Conservation (phyloP, 1,284 basidiomycete genomes). For the Puccinia triticina region DNA sequence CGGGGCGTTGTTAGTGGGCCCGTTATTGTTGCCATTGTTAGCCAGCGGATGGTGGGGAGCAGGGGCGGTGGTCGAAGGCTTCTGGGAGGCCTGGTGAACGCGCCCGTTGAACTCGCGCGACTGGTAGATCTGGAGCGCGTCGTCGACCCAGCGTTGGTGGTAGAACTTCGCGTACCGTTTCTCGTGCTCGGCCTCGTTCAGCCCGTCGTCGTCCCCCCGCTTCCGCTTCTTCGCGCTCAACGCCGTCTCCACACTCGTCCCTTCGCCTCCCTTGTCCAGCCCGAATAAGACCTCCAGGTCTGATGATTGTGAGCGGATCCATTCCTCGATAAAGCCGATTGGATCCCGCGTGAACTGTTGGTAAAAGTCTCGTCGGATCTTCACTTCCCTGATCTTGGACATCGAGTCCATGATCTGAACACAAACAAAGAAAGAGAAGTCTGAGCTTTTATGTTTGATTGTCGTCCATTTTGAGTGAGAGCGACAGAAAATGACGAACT, state of each 20-base stretch:
- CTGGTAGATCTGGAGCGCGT: constrained; percentile 36
- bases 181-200: neutral
- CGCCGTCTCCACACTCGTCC: neutral
- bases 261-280: constrained; percentile 9
- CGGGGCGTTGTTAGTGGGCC: neutral
- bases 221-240: neutral
- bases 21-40: neutral
- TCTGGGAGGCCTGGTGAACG: neutral
- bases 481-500: neutral
- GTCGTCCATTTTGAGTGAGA: neutral
- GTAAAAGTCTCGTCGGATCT: constrained; percentile 49
- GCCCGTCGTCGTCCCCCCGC: neutral
- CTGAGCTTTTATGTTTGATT: neutral
- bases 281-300: constrained; percentile 48
- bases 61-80: neutral
- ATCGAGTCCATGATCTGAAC: constrained; percentile 44
- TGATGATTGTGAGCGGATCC: constrained; percentile 30
- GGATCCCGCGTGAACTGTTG: constrained; percentile 37
- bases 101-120: constrained; percentile 18
- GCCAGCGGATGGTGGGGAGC: neutral
- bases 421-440: neutral
- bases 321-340: constrained; percentile 37
- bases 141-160: constrained; percentile 31
- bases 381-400: constrained; percentile 36
- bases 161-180: constrained; percentile 33